Evolutionary conservation across 2,329 filamentous ascomycete species (phyloP), one percentile per base, ranked within the genome.

Genomic region (Pseudogymnoascus sp.): DNA sequence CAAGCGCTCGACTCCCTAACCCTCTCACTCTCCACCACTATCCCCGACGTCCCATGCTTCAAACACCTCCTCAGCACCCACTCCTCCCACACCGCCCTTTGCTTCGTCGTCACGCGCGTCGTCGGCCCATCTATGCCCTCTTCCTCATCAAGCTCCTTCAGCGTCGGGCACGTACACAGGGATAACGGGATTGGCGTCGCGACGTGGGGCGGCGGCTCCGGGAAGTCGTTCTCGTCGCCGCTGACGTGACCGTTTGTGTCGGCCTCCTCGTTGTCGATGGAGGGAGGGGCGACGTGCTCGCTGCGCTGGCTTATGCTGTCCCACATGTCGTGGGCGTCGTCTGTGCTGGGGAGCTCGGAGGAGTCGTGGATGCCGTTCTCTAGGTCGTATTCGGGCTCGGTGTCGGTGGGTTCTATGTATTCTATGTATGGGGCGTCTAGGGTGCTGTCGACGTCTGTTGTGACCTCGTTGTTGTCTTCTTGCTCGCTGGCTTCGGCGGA

Each of bases 51-150:
- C 56, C 69, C 67, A 60, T 70, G 68, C 18, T 50, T 62, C 18
- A 38, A 31, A 72, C 81, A 83, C 65, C 77, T 72, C 56, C 79
- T 73, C 11, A 82, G 69, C 11, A 81, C 79, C 82, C 82, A 84
- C 67, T 78, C 78, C 70, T 84, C 81, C 82, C 81, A 84, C 62
- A 78, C 74, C 67, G 82, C 83, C 61, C 82, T 76, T 67, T 83
- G 79, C 37, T 72, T 68, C 65, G 78, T 77, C n/a, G 74, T 76
- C 4, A 83, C 79, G 40, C 70, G 71, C 3, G 73, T 64, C 0
- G 81, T 81, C 66, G 83, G 76, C 67, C 84, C 82, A 14, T 74
- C 76, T 5, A 83, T 70, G 21, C 77, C 75, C 25, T 66, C 63
- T 46, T 63, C 59, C 14, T 60, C 46, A 60, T 62, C 53, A 6